phyloP scores from a whole-genome alignment of 1,284 basidiomycete species.

The Trichosporon sp. region DNA sequence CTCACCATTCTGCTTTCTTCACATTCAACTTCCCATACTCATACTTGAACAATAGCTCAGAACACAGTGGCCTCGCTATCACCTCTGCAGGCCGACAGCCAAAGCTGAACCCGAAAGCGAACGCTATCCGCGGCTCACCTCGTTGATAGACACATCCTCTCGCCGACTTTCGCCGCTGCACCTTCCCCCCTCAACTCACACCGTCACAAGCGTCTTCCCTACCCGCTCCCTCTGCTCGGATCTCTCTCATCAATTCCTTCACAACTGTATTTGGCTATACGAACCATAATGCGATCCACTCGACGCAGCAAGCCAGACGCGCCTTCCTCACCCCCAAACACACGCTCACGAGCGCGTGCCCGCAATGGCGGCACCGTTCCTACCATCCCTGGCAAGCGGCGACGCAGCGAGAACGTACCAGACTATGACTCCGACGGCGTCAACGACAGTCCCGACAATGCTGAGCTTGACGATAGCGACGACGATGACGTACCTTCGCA shows the following conservation, averaged over 20 bases:
- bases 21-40: too few relatives aligned
- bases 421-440: background rate
- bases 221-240: background rate
- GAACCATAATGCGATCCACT: background rate
- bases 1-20: too few relatives aligned
- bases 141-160: too few relatives aligned
- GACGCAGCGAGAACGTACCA: background rate
- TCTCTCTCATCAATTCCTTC: background rate
- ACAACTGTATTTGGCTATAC: background rate
- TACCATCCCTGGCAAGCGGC: background rate
- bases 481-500: background rate
- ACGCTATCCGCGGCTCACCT: too few relatives aligned
- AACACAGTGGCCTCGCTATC: too few relatives aligned
- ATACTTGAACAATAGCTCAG: too few relatives aligned
- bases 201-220: background rate
- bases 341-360: background rate
- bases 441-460: background rate
- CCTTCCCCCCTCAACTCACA: too few relatives aligned
- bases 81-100: too few relatives aligned
- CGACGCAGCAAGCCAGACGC: background rate
- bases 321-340: background rate
- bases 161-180: too few relatives aligned
- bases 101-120: too few relatives aligned
- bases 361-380: background rate
- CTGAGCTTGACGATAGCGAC: too few relatives aligned